Evolutionary conservation across 177 flowering plant species (phyloP), one percentile per base, ranked within the genome.

Genomic region (Vitis hybrid): DNA sequence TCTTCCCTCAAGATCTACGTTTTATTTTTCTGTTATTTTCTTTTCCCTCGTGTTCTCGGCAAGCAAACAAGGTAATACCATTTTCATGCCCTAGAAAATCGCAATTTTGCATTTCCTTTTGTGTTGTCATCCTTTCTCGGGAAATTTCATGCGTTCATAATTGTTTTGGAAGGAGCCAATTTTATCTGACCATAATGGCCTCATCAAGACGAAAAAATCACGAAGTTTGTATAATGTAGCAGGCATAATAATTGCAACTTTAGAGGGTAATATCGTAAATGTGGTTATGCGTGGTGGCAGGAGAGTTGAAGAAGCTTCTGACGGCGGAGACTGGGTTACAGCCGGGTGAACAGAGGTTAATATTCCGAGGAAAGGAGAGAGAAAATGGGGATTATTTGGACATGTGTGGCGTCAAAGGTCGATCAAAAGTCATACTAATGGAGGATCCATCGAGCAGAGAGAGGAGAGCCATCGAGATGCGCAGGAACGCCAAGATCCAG

Each of bases 301-400:
- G 93, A 10, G 96, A 90, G 49, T 62, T 90, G 87, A 90, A 90
- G 82, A 89, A 87, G 80, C 71, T 84, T 19, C 71, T 89, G 11
- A 31, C 81, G 58, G 82, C 66, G 18, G 87, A 85, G 84, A 85
- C 89, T 0, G 87, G 93, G 64, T 55, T 90, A 57, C 81, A 85
- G 65, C 82, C 85, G 0, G 82, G 26, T 1, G 96, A 89, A 11
- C 91, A 87, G 61, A 77, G 73, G 73, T 29, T 90, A 15, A 66
- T 82, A 2, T 89, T 78, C 77, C 67, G 81, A 51, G 96, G 86
- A 2, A 87, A 83, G 72, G 90, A 85, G 77, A 60, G 90, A 59
- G 87, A 77, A 49, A 79, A 83, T 39, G 84, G 80, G 9, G 85
- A 82, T 64, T 89, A 80, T 70, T 66, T 90, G 72, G 93, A 89